Conservation (phyloP, 345 rosid species). For the Cardiospermum halicacabum region DNA sequence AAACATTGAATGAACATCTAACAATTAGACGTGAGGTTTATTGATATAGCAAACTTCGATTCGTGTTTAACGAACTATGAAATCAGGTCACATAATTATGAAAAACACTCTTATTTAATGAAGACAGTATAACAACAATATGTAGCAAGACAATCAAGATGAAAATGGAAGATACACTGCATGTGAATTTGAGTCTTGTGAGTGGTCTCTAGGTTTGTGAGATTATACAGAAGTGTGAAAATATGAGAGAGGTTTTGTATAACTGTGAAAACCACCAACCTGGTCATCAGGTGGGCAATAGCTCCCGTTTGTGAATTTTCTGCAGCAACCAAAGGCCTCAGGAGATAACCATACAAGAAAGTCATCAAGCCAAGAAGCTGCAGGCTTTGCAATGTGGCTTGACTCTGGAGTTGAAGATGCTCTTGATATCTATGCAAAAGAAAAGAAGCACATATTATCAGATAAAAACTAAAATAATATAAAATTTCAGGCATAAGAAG, state of each 20-base stretch:
- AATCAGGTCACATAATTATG: not conserved
- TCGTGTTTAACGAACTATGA: not conserved
- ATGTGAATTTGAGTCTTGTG: not conserved
- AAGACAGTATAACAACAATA: not conserved
- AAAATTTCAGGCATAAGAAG: not conserved
- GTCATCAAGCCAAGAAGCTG: constrained; percentile 98
- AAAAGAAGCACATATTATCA: not conserved
- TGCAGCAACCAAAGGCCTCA: constrained; percentile 93
- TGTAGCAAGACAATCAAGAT: not conserved
- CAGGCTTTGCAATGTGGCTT: constrained; percentile 95
- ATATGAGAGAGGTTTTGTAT: not conserved
- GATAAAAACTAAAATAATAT: constrained; percentile 6
- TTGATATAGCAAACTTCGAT: not conserved
- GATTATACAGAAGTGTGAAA: not conserved
- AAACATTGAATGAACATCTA: constrained; percentile 2
- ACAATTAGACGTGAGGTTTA: not conserved
- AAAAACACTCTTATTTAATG: not conserved
- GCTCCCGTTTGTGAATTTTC: constrained; percentile 70
- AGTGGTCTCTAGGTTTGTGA: not conserved
- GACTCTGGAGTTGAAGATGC: constrained; percentile 69
- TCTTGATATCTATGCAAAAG: constrained; percentile 64
- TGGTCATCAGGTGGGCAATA: constrained; percentile 98
- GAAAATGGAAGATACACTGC: not conserved
- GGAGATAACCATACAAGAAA: constrained; percentile 94
- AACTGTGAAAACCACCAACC: constrained; percentile 39